Evolutionary conservation across 192 early-diverging fungal genomes (phyloP), one percentile per base, ranked within the genome.

Genomic region (Backusella psychrophila): DNA sequence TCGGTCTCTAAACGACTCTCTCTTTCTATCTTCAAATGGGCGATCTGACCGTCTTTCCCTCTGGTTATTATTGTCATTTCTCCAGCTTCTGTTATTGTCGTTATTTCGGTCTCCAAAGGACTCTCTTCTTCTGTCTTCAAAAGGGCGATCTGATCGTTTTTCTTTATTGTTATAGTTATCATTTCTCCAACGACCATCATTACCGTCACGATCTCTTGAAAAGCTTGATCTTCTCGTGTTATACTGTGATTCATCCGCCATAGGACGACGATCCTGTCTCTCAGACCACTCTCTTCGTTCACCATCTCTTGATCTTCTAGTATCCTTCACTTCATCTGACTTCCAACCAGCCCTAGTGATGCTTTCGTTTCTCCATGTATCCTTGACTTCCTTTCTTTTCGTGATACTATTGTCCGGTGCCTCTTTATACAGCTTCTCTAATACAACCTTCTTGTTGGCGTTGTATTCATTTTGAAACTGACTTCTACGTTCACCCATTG

Each of bases 401-500:
- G 2, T 29, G 4, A 63, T 63, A 0, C 56, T 63, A 29, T 14
- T n/a, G 9, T 12, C 12, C 3, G 21, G 2, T 29, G 3, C 26
- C 11, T 59, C 53, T 59, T 3, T 26, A 2, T 59, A 0, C 12
- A 14, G 11, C 1, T 1, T 14, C 4, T 26, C 26, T 14, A 63
- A 5, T 29, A 21, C 1, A 29, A 1, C 6, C 15, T 49, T 17
- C 19, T 17, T n/a, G 17, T 49, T 49, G 6, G 46, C 1, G 15
- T 29, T 12, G 1, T 63, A 26, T 63, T 68, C 35, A 68, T 59
- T 69, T 46, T 83, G 66, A 31, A 81, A 69, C 63, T 65, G 23
- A 39, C 67, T 23, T 65, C 72, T 75, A 12, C 71, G 65, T 31
- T 63, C 33, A 38, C 73, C 75, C 69, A 87, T 82, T 36, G 80